Evolutionary conservation across 768 basidiomycete genomes (phyloP), one percentile per base, ranked within the genome.

Genomic region (Dendrothele bispora): DNA sequence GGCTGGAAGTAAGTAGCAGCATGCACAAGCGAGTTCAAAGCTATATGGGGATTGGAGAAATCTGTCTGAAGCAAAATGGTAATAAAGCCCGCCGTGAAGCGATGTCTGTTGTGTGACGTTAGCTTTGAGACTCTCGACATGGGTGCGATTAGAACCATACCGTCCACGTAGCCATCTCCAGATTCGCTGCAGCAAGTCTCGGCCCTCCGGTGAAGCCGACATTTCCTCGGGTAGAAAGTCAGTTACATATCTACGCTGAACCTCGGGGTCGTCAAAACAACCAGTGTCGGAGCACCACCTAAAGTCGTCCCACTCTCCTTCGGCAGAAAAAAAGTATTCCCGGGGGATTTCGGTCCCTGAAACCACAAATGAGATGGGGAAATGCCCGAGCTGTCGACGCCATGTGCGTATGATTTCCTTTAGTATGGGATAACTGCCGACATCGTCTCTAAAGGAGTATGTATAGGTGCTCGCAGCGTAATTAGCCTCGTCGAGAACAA

Each of bases 121-220:
- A 39, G 20, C 24, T 22, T 15, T 15, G 30, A 14, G 27, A 37
- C 25, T 15, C 17, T 22, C 5, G 32, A 18, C 25, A 21, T 26
- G 15, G 10, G 40, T 7, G 29, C 40, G 12, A 10, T 36, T 17
- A 26, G 22, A 14, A 7, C 14, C 29, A 2, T 15, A 51, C 53
- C 53, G 34, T 24, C 53, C 53, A 17, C 53, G 39, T 4, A 54
- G 27, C 53, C 53, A 54, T 8, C 38, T 26, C 53, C 53, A 54
- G 20, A 48, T 54, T n/a, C 50, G 41, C 7, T 25, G 18, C 7
- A 48, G 18, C 2, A 54, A 22, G 32, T 32, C 18, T n/a, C 37
- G 34, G 1, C 49, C 50, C 12, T 41, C 3, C 10, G 4, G 11
- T 4, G 50, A 54, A 2, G 21, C 12, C 5, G 20, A 32, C n/a